Evolutionary conservation across 73 alveolate species (phyloP).

Genomic region (Tetrahymena elliotti): DNA sequence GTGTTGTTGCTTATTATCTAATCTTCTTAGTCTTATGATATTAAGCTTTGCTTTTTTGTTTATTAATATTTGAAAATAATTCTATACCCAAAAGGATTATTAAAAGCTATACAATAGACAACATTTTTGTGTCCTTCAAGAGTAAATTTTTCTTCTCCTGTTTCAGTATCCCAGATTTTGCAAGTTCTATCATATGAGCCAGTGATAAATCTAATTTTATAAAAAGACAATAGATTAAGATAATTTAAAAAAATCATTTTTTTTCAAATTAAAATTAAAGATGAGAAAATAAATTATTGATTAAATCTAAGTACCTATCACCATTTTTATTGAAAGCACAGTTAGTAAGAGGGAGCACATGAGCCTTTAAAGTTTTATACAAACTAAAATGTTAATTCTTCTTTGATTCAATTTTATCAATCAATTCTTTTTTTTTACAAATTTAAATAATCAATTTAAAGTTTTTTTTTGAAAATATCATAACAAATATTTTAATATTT

Average conservation of each 20-base stretch:
- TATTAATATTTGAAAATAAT: background rate
- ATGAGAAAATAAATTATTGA: background rate
- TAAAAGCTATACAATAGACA: slow-evolving; percentile 98
- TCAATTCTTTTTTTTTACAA: slow-evolving; percentile 46
- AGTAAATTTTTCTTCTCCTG: slow-evolving; percentile 82
- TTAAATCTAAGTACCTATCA: slow-evolving; percentile 39
- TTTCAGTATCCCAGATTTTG: slow-evolving; percentile 98
- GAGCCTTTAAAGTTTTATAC: slow-evolving; percentile 95
- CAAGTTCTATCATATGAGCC: slow-evolving; percentile 99
- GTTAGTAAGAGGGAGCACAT: slow-evolving; percentile 98
- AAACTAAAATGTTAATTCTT: slow-evolving; percentile 77
- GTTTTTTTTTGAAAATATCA: no score
- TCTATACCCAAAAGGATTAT: slow-evolving; percentile 95
- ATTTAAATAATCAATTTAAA: background rate
- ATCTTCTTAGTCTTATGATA: background rate
- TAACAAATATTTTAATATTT: background rate
- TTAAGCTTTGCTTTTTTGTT: background rate
- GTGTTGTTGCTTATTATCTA: background rate
- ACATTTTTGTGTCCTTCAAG: slow-evolving; percentile 98
- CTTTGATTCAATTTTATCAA: slow-evolving; percentile 70
- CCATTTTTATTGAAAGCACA: slow-evolving; percentile 99
- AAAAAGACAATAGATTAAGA: background rate
- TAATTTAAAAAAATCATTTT: background rate
- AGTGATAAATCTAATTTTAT: slow-evolving; percentile 82
- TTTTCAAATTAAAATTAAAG: background rate